These are phyloP conservation scores for Aspergillus sp. DNA, from an alignment of 2,329 filamentous ascomycete species.

Conservation along the genomic window DNA sequence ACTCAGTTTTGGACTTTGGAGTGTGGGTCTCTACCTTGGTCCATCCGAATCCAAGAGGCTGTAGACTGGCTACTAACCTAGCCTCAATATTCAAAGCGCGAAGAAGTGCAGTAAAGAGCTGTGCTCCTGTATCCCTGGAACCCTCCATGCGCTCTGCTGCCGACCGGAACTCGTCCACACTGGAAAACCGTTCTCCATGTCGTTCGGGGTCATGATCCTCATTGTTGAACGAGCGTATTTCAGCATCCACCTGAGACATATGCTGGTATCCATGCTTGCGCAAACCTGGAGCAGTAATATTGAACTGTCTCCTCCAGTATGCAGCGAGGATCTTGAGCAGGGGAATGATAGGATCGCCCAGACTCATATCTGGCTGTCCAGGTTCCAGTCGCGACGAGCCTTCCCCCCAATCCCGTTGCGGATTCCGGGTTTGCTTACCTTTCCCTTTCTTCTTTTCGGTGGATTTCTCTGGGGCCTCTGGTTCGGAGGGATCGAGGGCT, in stretches of 20 bases:
- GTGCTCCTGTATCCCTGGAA: slow-evolving; percentile 79
- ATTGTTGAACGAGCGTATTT: slow-evolving; percentile 63
- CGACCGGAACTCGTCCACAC: slow-evolving; percentile 60
- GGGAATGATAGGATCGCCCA: slow-evolving; percentile 71
- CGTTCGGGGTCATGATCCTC: slow-evolving; percentile 54
- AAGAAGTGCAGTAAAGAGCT: slow-evolving; percentile 81
- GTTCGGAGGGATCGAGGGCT: slow-evolving; percentile 48
- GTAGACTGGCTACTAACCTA: slow-evolving; percentile 74
- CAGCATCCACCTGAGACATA: slow-evolving; percentile 64
- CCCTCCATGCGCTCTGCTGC: slow-evolving; percentile 66
- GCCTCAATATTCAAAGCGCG: slow-evolving; percentile 75
- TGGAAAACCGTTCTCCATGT: slow-evolving; percentile 71
- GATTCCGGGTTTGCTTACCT: slow-evolving; percentile 32
- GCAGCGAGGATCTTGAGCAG: slow-evolving; percentile 68
- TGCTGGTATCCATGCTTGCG: slow-evolving; percentile 87
- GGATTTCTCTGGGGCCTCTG: slow-evolving; percentile 33
- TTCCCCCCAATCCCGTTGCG: slow-evolving; percentile 62
- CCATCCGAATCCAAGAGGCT: slow-evolving; percentile 85
- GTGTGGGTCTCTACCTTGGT: slow-evolving; percentile 76
- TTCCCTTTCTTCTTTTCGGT: slow-evolving; percentile 32
- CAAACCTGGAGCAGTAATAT: slow-evolving; percentile 67
- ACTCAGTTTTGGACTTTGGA: slow-evolving; percentile 20
- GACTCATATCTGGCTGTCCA: slow-evolving; percentile 67
- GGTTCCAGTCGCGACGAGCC: slow-evolving; percentile 63
- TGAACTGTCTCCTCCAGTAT: slow-evolving; percentile 86